Conservation (phyloP, 2,329 filamentous ascomycete species). For the Penicillium sp. region DNA sequence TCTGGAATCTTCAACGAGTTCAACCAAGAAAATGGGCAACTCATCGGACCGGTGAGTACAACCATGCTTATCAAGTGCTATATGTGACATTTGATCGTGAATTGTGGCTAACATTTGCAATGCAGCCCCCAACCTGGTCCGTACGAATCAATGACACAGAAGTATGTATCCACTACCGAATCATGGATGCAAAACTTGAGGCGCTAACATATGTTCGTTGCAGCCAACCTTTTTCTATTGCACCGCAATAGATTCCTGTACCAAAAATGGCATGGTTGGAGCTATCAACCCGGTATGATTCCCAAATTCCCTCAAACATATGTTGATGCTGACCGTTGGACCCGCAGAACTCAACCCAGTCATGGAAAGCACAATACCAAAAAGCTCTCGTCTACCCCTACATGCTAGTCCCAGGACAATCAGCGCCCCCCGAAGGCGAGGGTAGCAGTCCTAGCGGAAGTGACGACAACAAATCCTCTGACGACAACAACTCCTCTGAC, state of each 20-base stretch:
- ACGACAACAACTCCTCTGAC: constrained; percentile 5
- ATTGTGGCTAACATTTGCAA: neutral
- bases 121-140: constrained; percentile 39
- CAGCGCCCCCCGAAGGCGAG: constrained; percentile 56
- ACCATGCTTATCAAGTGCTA: neutral
- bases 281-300: constrained; percentile 66
- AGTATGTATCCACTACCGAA: constrained; percentile 18
- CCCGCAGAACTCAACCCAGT: constrained; percentile 48
- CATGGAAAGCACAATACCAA: constrained; percentile 50
- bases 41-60: constrained; percentile 33
- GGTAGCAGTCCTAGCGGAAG: constrained; percentile 13
- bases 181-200: neutral
- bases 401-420: constrained; percentile 58
- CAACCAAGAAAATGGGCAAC: constrained; percentile 47
- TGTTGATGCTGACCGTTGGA: constrained; percentile 7
- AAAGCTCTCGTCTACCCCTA: constrained; percentile 51
- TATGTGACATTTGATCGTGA: neutral
- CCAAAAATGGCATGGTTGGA: constrained; percentile 68
- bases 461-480: constrained; percentile 6
- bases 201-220: neutral
- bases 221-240: constrained; percentile 69
- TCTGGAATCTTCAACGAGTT: constrained; percentile 46
- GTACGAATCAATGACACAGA: constrained; percentile 58
- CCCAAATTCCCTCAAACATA: neutral
- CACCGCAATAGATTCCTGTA: constrained; percentile 65